Evolutionary conservation across 371 early-diverging fungal species (phyloP).

Genomic region (Syncephalis plumigaleata): DNA sequence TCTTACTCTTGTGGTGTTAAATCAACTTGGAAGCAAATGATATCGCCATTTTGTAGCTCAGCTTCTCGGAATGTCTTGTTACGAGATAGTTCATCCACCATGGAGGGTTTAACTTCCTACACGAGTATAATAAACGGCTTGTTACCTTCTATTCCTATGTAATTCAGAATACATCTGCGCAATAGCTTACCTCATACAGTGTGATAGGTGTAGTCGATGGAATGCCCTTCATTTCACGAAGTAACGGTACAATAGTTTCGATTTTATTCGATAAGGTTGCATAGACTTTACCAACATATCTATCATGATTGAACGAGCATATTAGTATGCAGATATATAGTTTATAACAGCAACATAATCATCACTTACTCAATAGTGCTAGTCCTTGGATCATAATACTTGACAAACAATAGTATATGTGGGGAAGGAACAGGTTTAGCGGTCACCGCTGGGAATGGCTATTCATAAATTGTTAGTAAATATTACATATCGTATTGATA

Average conservation of each 20-base stretch:
- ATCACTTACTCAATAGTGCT: slow-evolving; percentile 36
- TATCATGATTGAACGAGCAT: slow-evolving; percentile 6
- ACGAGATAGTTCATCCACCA: slow-evolving; percentile 60
- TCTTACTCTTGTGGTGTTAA: slow-evolving; percentile 31
- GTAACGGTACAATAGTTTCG: slow-evolving; percentile 34
- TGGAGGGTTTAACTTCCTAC: slow-evolving; percentile 70
- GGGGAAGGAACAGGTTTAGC: no score
- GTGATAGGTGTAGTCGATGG: slow-evolving; percentile 31
- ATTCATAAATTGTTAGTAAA: slow-evolving; percentile 7
- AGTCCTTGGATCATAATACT: slow-evolving; percentile 61
- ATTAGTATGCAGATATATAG: no score
- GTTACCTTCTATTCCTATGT: no score
- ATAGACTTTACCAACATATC: slow-evolving; percentile 45
- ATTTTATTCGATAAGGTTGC: slow-evolving; percentile 35
- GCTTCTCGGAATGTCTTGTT: slow-evolving; percentile 42
- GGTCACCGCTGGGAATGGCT: no score
- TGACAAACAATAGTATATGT: slow-evolving; percentile 27
- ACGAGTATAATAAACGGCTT: no score
- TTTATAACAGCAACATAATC: neutral
- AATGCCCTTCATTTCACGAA: slow-evolving; percentile 32
- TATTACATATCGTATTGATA: neutral
- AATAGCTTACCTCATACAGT: slow-evolving; percentile 33
- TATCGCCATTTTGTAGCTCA: slow-evolving; percentile 85
- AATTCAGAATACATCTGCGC: no score
- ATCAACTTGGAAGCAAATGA: slow-evolving; percentile 61